These are phyloP conservation scores for Monilinia vaccinii-corymbosi DNA, from an alignment of 2,329 filamentous ascomycete species.

Conservation along the genomic window DNA sequence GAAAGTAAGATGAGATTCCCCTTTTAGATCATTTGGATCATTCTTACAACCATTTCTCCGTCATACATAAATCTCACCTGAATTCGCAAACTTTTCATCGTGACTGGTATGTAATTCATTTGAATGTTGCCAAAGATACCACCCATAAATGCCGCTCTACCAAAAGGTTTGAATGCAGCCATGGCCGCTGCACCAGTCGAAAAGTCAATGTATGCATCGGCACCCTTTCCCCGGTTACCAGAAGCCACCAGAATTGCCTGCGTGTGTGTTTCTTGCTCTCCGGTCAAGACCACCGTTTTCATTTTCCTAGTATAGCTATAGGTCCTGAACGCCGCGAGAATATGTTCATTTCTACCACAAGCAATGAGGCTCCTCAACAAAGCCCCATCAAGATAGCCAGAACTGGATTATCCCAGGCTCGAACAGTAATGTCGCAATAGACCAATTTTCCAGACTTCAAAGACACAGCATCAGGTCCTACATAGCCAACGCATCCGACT, in stretches of 20 bases:
- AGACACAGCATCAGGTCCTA: conserved; percentile 29
- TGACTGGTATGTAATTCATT: conserved; percentile 8
- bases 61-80: conserved; percentile 12
- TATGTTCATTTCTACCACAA: conserved; percentile 35
- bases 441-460: conserved; percentile 31
- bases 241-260: background rate
- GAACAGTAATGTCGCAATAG: conserved; percentile 30
- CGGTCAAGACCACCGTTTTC: conserved; percentile 8
- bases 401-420: conserved; percentile 29
- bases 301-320: background rate
- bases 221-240: conserved; percentile 7
- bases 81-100: conserved; percentile 10
- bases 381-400: conserved; percentile 28
- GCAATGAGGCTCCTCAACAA: conserved; percentile 30
- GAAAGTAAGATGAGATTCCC: conserved; percentile 13
- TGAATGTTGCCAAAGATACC: conserved; percentile 11
- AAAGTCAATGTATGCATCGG: conserved; percentile 15
- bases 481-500: conserved; percentile 30
- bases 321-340: conserved; percentile 20
- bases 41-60: conserved; percentile 6
- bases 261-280: conserved; percentile 5
- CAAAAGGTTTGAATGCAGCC: conserved; percentile 6
- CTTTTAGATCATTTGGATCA: conserved; percentile 13
- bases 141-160: conserved; percentile 11
- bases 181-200: conserved; percentile 10